Evolutionary conservation across 1,284 basidiomycete genomes (phyloP), one percentile per base, ranked within the genome.

Genomic region (Athelia sp.): DNA sequence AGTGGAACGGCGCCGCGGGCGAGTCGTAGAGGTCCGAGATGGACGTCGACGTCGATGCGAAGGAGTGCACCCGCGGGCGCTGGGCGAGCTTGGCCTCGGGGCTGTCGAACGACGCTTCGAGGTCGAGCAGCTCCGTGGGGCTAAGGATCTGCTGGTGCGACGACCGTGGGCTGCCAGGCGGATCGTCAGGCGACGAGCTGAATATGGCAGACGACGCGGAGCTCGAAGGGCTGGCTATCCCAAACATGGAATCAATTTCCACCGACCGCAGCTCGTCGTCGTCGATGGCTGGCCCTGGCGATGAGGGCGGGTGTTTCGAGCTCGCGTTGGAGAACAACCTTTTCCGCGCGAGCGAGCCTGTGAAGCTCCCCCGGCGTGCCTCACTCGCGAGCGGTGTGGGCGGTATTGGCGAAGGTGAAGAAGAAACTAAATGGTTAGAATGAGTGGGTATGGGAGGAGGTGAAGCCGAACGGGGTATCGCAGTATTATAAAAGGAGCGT

Each of bases 301-400:
- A 75, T 14, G 74, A 76, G 1, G 79, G 77, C 22, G 78, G 76
- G 50, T 77, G 70, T 47, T 76, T 70, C 23, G 66, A 53, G 56
- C 73, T 79, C 1, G 78, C 74, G 24, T 73, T 71, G 15, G 83
- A 84, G 58, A 84, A 85, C 14, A 85, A 62, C n/a, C 82, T 74
- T 58, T 75, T 81, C 50, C 82, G 66, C 66, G 64, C 17, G 62
- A 58, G 10, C 55, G 45, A 17, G 68, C 51, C n/a, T 49, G 52
- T 48, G 53, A 42, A 19, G n/a, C 43, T 44, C 55, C 34, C 44
- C 24, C 36, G 18, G 21, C 17, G 17, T 42, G 14, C 47, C 44
- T 42, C 50, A 47, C 9, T 40, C 6, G 43, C 8, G 23, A n/a
- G 24, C 24, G 43, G 18, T 23, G 22, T 44, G 43, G 8, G 15